phyloP scores from a whole-genome alignment of 75 land plant species.

The Sequoiadendron giganteum region DNA sequence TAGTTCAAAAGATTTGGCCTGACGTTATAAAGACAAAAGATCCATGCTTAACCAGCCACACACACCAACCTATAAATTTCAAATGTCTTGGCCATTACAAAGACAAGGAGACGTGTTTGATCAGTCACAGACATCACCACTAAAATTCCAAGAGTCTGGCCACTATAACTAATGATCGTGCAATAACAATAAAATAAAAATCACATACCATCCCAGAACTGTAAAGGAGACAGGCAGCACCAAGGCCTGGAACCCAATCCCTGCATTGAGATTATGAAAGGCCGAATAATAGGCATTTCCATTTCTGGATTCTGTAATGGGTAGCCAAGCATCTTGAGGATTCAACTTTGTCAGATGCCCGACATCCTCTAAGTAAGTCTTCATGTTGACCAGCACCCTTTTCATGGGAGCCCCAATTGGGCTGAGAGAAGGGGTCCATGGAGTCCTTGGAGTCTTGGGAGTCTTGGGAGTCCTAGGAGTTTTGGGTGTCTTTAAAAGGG shows the following conservation, averaged over 20 bases:
- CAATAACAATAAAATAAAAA: neutral
- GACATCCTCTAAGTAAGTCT: constrained; percentile 83
- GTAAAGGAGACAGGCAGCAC: constrained; percentile 81
- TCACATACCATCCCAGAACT: constrained; percentile 84
- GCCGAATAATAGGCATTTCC: constrained; percentile 91
- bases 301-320: constrained; percentile 90
- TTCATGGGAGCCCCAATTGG: constrained; percentile 72
- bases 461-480: constrained; percentile 13
- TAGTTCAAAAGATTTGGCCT: neutral
- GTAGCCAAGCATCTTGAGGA: constrained; percentile 91
- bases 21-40: neutral
- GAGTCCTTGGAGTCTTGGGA: constrained; percentile 46
- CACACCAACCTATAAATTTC: neutral
- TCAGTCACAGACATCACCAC: neutral
- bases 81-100: neutral
- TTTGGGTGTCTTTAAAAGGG: constrained; percentile 10
- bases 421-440: constrained; percentile 42
- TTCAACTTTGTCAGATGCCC: constrained; percentile 86
- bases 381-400: constrained; percentile 67
- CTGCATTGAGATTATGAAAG: constrained; percentile 86
- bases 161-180: neutral
- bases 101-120: neutral
- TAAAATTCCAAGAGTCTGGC: constrained; percentile 1
- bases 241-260: constrained; percentile 87
- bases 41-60: neutral